Evolutionary conservation across 73 alveolate genomes (phyloP), one percentile per base, ranked within the genome.

Genomic region (Paraurostyla sp.): DNA sequence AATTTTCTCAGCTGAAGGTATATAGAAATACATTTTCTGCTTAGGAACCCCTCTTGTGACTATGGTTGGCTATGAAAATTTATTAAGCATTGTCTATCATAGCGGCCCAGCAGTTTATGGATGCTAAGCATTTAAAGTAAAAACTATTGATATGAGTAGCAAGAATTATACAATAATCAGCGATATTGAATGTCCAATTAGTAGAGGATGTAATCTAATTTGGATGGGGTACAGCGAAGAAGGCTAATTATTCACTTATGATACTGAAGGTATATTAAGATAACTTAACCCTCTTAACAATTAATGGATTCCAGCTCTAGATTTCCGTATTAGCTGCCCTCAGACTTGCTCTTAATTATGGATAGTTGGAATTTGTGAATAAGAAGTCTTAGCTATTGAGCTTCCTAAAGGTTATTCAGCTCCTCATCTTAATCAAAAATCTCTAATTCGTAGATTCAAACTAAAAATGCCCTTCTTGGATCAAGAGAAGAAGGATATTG

Each of bases 191-290:
- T 50, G 85, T 68, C 88, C 94, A 0, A 0, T 92, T 11, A 40
- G 83, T 41, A 93, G 92, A 18, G n/a, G 41, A 0, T 40, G 90
- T 0, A 36, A 60, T 52, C 65, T 92, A 1, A 23, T 0, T 6
- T 92, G 97, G 97, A 22, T 54, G n/a, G 93, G 94, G 13, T 92
- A 49, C 82, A 48, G 89, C 23, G 97, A 92, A 33, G 93, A 76
- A 49, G 97, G 97, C 4, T 25, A 49, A 30, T 36, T 92, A 56
- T 88, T 16, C 42, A 88, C 91, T 3, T 85, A 60, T 52, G 97
- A 92, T 56, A 33, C 57, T 29, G 92, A 83, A 0, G 92, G 93
- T 0, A 50, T 88, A 13, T 38, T 87, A 25, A 87, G 94, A 54
- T 46, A 58, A 41, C 43, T 68, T 20, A 73, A 76, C 45, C 65